Percentiles rank a stretch among this genome's conserved stretches.
These are phyloP conservation scores for Leucosporidium yakuticum DNA, from an alignment of 768 basidiomycete genomes.

Conservation along the genomic window DNA sequence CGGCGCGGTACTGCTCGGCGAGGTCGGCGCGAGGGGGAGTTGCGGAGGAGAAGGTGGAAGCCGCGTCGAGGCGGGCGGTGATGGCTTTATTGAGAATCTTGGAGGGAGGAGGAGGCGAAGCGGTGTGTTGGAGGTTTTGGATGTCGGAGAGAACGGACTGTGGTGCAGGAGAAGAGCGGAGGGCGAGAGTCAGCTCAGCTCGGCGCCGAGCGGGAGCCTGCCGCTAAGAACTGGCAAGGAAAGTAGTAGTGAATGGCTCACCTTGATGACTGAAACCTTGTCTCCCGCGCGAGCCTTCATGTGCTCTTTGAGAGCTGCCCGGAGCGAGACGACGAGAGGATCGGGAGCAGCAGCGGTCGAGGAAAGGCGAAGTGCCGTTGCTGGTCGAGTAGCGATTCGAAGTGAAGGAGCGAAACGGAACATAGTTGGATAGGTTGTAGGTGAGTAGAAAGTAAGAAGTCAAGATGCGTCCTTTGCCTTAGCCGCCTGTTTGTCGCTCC, in stretches of 20 bases:
- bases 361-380: neutral
- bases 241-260: neutral
- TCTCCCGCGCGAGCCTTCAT: slow-evolving; percentile 19
- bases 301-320: slow-evolving; percentile 17
- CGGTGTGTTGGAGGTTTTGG: slow-evolving; percentile 16
- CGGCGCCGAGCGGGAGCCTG: neutral
- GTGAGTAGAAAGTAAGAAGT: neutral
- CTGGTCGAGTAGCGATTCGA: neutral
- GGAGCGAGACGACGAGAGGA: slow-evolving; percentile 16
- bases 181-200: neutral
- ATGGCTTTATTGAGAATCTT: slow-evolving; percentile 24
- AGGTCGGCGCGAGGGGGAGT: slow-evolving; percentile 19
- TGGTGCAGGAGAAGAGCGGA: neutral
- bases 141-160: slow-evolving; percentile 31
- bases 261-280: slow-evolving; percentile 19
- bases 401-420: slow-evolving; percentile 1
- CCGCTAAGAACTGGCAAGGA: too few species aligned
- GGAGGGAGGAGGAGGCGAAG: slow-evolving; percentile 17
- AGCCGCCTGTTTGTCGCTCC: neutral
- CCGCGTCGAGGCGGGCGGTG: slow-evolving; percentile 22
- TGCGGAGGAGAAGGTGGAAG: slow-evolving; percentile 11
- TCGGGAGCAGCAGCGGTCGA: slow-evolving; percentile 7
- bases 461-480: neutral
- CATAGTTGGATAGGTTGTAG: neutral
- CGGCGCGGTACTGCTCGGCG: slow-evolving; percentile 22